Percentiles rank a stretch among this genome's conserved stretches.
Conservation (phyloP, 257 asterid species). For the Solanum acaule region DNA sequence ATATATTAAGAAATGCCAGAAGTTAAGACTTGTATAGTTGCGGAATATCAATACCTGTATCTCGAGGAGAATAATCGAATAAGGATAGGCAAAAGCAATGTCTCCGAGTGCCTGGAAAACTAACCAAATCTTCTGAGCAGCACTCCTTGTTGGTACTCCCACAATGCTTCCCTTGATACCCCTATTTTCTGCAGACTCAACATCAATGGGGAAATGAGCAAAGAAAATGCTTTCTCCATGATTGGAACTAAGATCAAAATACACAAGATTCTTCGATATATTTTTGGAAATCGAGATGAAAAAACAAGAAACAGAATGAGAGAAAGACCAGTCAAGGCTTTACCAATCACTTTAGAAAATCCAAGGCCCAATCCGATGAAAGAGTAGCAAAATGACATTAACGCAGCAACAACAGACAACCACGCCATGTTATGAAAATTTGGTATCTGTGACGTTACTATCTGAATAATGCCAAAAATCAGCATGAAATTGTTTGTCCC, state of each 20-base stretch:
- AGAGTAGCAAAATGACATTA: constrained; percentile 68
- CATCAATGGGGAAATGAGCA: neutral
- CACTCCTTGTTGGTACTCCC: constrained; percentile 40
- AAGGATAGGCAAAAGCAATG: constrained; percentile 75
- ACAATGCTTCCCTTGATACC: constrained; percentile 50
- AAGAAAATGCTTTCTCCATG: neutral
- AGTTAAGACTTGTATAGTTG: neutral
- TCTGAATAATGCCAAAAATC: constrained; percentile 53
- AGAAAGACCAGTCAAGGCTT: neutral
- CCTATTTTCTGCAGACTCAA: constrained; percentile 43
- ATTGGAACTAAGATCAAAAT: neutral
- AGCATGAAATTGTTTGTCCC: constrained; percentile 34
- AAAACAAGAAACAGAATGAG: neutral
- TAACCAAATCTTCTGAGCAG: constrained; percentile 42
- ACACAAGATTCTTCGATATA: neutral
- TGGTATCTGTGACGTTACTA: constrained; percentile 58
- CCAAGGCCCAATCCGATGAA: constrained; percentile 61
- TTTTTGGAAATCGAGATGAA: neutral
- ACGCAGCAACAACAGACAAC: constrained; percentile 62
- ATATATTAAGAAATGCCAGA: neutral
- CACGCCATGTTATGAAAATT: constrained; percentile 52
- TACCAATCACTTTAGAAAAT: constrained; percentile 65
- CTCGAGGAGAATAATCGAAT: constrained; percentile 50
- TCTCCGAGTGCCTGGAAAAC: constrained; percentile 65
- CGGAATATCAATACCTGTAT: constrained; percentile 37